phyloP scores from a whole-genome alignment of 805 yeast species.

The Candida rishiriensis region DNA sequence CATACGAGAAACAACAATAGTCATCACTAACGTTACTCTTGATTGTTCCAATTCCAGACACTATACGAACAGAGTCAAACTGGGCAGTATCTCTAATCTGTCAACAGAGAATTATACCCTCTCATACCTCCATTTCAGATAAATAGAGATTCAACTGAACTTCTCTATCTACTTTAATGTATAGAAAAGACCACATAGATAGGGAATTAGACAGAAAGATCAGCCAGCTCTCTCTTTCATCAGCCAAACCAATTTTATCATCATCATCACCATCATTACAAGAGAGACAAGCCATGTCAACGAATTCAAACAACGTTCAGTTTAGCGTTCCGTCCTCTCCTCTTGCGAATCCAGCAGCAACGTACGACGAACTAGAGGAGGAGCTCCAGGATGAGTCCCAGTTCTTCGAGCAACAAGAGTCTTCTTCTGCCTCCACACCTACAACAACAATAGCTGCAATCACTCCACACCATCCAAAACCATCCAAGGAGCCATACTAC shows the following conservation, averaged over 20 bases:
- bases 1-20: too few relatives aligned
- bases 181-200: constrained; percentile 21
- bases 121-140: too few relatives aligned
- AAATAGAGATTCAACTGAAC: too few relatives aligned
- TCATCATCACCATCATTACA: neutral
- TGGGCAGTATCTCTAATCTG: too few relatives aligned
- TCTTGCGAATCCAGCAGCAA: constrained; percentile 18
- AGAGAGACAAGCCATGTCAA: neutral
- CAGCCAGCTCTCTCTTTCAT: constrained; percentile 5
- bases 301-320: constrained; percentile 1
- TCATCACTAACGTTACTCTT: too few relatives aligned
- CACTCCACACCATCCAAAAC: constrained; percentile 24
- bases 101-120: too few relatives aligned
- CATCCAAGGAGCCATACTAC: constrained; percentile 32
- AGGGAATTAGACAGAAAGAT: constrained; percentile 16
- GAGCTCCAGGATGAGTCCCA: constrained; percentile 4
- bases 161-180: constrained; percentile 6
- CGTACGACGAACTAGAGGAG: constrained; percentile 1
- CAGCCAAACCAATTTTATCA: constrained; percentile 1
- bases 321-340: constrained; percentile 18
- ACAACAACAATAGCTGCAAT: neutral
- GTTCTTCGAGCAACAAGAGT: neutral
- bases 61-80: too few relatives aligned
- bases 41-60: too few relatives aligned
- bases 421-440: neutral